Percentiles rank a stretch among this genome's conserved stretches.
phyloP scores from a whole-genome alignment of 139 green algal genomes.

The Haematococcus lacustris region DNA sequence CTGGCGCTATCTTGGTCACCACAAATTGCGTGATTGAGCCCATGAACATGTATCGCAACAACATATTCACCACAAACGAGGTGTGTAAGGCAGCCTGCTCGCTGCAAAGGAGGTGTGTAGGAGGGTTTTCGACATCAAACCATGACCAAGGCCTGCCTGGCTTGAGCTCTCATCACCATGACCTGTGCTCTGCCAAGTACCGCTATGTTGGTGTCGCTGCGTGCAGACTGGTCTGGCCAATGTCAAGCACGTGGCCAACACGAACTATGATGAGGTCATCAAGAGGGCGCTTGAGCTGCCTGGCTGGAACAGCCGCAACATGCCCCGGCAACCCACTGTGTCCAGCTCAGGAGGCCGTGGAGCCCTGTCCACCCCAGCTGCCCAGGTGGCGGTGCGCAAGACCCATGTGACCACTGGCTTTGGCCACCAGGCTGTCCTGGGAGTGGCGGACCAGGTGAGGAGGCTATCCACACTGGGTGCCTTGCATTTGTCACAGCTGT shows the following conservation, averaged over 20 bases:
- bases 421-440: constrained; percentile 42
- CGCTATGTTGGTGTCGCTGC: background rate
- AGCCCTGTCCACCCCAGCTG: background rate
- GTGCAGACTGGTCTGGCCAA: constrained; percentile 35
- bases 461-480: too few relatives aligned
- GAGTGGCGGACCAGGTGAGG: constrained; percentile 31
- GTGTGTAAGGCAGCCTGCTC: constrained; percentile 10
- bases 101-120: background rate
- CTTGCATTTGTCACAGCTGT: too few relatives aligned
- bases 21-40: constrained; percentile 75
- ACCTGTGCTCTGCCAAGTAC: too few relatives aligned
- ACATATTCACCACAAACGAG: constrained; percentile 66
- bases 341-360: background rate
- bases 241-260: constrained; percentile 33
- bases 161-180: too few relatives aligned
- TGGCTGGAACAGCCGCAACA: constrained; percentile 17
- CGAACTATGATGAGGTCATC: constrained; percentile 46
- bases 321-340: background rate
- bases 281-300: constrained; percentile 37
- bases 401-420: constrained; percentile 37
- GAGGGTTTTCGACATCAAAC: too few relatives aligned
- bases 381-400: constrained; percentile 1
- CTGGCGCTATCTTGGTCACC: constrained; percentile 57
- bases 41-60: constrained; percentile 36
- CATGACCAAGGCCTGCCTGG: too few relatives aligned